Percentiles rank a stretch among this genome's conserved stretches.
phyloP scores from a whole-genome alignment of 345 rosid genomes.

The Lumnitzera racemosa region DNA sequence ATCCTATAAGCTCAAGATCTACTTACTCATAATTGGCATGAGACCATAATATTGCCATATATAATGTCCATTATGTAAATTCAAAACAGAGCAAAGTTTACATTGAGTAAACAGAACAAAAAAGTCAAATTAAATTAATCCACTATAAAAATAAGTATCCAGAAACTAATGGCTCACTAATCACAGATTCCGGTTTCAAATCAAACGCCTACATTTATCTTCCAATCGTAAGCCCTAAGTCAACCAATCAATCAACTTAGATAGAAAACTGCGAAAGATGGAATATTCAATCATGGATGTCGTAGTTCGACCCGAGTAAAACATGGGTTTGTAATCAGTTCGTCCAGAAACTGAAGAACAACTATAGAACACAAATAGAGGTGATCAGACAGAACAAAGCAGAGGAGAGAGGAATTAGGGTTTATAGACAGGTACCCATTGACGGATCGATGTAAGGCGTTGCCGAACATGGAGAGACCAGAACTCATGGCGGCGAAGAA shows the following conservation, averaged over 20 bases:
- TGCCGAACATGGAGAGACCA: slow-evolving; percentile 55
- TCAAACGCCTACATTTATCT: no score
- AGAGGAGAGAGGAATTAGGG: background rate
- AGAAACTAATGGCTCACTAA: no score
- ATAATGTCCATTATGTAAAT: background rate
- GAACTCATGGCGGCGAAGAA: slow-evolving; percentile 66
- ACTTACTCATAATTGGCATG: no score
- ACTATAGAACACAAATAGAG: background rate
- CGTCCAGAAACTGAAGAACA: background rate
- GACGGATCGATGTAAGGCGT: slow-evolving; percentile 63
- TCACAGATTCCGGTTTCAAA: no score
- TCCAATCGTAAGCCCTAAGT: no score
- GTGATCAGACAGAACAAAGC: background rate
- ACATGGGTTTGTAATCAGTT: no score
- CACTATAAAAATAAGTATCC: no score
- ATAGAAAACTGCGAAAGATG: no score
- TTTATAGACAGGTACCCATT: slow-evolving; percentile 30
- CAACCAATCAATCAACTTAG: no score
- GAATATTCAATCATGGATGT: no score
- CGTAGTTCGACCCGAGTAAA: no score
- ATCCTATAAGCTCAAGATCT: background rate
- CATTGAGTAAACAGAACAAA: background rate
- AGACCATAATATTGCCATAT: background rate
- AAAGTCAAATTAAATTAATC: no score
- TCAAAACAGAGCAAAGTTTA: background rate